phyloP scores from a whole-genome alignment of 495 filamentous ascomycete species.

The Xanthoparmelia taractica region DNA sequence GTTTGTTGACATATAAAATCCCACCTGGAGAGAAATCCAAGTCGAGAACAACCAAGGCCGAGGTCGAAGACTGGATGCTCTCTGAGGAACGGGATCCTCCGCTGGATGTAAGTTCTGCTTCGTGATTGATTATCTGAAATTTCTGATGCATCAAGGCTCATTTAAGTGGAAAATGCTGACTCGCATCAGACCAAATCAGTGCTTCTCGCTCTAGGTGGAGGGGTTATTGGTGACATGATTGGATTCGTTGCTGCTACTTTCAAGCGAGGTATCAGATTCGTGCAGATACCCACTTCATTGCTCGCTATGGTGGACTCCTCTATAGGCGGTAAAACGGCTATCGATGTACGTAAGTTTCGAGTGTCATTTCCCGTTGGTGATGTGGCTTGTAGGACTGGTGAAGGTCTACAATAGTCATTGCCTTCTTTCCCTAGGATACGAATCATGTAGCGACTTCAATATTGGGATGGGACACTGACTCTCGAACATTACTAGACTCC shows the following conservation, averaged over 20 bases:
- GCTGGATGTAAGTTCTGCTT: background rate
- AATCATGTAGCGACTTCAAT: background rate
- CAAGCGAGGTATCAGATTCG: constrained; percentile 93
- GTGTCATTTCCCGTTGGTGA: background rate
- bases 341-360: constrained; percentile 45
- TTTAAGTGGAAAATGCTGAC: background rate
- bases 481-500: constrained; percentile 34
- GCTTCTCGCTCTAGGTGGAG: constrained; percentile 90
- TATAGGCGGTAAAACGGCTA: constrained; percentile 96
- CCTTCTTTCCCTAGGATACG: background rate
- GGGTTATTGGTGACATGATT: constrained; percentile 96
- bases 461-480: background rate
- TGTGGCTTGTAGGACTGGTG: background rate
- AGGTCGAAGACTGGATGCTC: constrained; percentile 97
- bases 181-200: constrained; percentile 86
- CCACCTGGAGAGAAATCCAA: constrained; percentile 91
- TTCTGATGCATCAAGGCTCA: background rate
- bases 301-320: constrained; percentile 98
- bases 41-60: constrained; percentile 81
- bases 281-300: constrained; percentile 92
- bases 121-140: background rate
- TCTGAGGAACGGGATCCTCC: constrained; percentile 54
- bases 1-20: constrained; percentile 79
- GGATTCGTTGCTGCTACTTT: constrained; percentile 96
- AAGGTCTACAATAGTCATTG: background rate